Evolutionary conservation across 495 filamentous ascomycete species (phyloP).

Genomic region (Trichoderma erinaceum): DNA sequence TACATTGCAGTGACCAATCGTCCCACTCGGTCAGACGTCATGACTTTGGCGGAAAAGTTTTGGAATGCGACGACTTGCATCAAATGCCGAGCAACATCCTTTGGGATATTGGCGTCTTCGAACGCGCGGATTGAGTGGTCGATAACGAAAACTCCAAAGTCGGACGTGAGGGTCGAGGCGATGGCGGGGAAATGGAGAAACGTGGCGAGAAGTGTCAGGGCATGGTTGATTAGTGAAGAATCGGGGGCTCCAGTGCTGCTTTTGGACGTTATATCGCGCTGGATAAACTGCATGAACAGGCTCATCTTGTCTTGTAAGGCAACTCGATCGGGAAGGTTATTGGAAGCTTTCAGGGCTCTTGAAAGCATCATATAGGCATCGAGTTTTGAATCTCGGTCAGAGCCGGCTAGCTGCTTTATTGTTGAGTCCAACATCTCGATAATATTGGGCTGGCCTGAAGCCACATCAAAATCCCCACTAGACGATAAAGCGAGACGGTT

Average conservation of each 20-base stretch:
- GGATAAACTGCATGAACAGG: constrained; percentile 68
- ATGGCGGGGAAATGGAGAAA: constrained; percentile 65
- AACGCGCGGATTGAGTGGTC: constrained; percentile 70
- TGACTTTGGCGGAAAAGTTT: constrained; percentile 64
- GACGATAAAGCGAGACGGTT: constrained; percentile 38
- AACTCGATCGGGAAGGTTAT: constrained; percentile 63
- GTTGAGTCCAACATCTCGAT: constrained; percentile 79
- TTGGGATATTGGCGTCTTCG: constrained; percentile 50
- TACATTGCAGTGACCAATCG: constrained; percentile 62
- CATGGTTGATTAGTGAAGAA: constrained; percentile 62
- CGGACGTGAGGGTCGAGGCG: constrained; percentile 58
- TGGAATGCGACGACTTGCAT: constrained; percentile 73
- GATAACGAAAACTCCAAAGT: constrained; percentile 71
- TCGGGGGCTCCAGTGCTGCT: constrained; percentile 46
- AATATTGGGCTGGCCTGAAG: constrained; percentile 39
- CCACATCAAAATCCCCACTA: constrained; percentile 28
- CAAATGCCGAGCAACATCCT: constrained; percentile 68
- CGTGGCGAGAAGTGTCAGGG: constrained; percentile 64
- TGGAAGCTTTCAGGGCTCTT: constrained; percentile 68
- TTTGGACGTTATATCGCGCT: constrained; percentile 63
- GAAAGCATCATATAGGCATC: constrained; percentile 82
- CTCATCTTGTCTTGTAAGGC: constrained; percentile 69
- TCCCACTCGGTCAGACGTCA: constrained; percentile 61
- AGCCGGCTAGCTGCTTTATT: constrained; percentile 67
- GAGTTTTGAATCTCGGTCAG: constrained; percentile 59